Percentiles rank a stretch among this genome's conserved stretches.
Conservation (phyloP, 805 yeast species). For the Barnettozyma vustinii region DNA sequence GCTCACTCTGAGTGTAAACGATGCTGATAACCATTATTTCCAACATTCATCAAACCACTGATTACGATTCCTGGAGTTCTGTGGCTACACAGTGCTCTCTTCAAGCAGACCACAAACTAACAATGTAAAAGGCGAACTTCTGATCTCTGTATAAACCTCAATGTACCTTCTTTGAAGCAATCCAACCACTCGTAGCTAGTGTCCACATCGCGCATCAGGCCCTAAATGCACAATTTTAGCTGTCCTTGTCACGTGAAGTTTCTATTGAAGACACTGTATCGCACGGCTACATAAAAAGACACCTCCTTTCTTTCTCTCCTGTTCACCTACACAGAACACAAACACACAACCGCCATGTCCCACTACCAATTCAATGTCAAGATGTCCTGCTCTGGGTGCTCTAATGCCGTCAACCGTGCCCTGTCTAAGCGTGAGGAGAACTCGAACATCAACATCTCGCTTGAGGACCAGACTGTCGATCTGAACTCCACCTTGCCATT, state of each 20-base stretch:
- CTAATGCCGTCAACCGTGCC: slow-evolving; percentile 78
- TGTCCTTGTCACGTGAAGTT: not conserved
- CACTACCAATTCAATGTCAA: slow-evolving; percentile 76
- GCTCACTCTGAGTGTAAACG: slow-evolving; percentile 17
- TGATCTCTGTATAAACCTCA: not conserved
- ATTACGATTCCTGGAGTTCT: slow-evolving; percentile 1
- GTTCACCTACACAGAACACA: not conserved
- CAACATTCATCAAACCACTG: slow-evolving; percentile 21
- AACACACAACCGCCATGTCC: slow-evolving; percentile 3
- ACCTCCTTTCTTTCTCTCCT: not conserved
- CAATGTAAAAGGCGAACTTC: not conserved
- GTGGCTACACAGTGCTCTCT: not conserved
- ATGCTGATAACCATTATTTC: slow-evolving; percentile 16
- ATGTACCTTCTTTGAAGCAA: not conserved
- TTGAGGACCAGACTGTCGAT: slow-evolving; percentile 77
- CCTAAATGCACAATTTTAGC: too few relatives aligned
- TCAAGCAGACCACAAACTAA: not conserved
- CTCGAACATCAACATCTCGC: slow-evolving; percentile 61
- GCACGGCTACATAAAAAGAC: not conserved
- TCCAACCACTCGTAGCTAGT: too few relatives aligned
- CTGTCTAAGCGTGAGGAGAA: slow-evolving; percentile 71
- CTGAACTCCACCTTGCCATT: slow-evolving; percentile 64
- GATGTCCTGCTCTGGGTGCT: slow-evolving; percentile 87
- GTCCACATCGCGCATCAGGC: too few relatives aligned
- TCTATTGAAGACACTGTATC: not conserved